Percentiles rank a stretch among this genome's conserved stretches.
Conservation (phyloP, 306 rosid genomes). For the Ammopiptanthus mongolicus region DNA sequence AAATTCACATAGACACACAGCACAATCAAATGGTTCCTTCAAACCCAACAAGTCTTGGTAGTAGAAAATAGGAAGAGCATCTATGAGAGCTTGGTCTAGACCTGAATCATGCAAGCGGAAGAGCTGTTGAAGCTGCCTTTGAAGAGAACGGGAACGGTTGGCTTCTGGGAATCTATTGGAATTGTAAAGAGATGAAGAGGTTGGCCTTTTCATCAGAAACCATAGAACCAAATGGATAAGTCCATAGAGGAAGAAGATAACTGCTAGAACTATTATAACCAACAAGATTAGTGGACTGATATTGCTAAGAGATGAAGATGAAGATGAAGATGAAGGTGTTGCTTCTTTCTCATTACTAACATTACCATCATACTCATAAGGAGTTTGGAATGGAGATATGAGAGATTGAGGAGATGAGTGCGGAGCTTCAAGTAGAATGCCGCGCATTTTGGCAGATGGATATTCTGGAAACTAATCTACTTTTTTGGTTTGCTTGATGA, state of each 20-base stretch:
- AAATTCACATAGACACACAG: constrained; percentile 74
- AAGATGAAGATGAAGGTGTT: constrained; percentile 13
- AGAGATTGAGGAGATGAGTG: constrained; percentile 36
- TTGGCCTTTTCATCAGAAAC: constrained; percentile 43
- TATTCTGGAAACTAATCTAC: neutral
- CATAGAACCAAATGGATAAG: constrained; percentile 57
- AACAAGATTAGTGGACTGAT: constrained; percentile 61
- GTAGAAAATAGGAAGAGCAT: constrained; percentile 63
- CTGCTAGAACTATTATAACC: constrained; percentile 60
- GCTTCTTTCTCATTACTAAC: constrained; percentile 22
- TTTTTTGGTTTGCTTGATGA: neutral
- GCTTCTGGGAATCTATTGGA: constrained; percentile 52
- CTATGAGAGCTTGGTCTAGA: constrained; percentile 61
- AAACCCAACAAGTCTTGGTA: constrained; percentile 56
- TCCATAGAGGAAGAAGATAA: constrained; percentile 65
- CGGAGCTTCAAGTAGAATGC: constrained; percentile 10
- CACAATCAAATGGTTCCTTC: constrained; percentile 82
- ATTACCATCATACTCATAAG: neutral
- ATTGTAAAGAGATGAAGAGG: constrained; percentile 43
- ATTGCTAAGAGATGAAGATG: constrained; percentile 36
- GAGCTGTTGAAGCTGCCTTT: constrained; percentile 85
- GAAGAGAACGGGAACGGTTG: constrained; percentile 44
- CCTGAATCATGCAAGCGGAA: constrained; percentile 80
- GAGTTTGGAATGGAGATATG: constrained; percentile 20
- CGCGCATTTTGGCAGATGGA: constrained; percentile 32